Evolutionary conservation across 2,329 filamentous ascomycete genomes (phyloP).

Genomic region (Podosphaera xanthii): DNA sequence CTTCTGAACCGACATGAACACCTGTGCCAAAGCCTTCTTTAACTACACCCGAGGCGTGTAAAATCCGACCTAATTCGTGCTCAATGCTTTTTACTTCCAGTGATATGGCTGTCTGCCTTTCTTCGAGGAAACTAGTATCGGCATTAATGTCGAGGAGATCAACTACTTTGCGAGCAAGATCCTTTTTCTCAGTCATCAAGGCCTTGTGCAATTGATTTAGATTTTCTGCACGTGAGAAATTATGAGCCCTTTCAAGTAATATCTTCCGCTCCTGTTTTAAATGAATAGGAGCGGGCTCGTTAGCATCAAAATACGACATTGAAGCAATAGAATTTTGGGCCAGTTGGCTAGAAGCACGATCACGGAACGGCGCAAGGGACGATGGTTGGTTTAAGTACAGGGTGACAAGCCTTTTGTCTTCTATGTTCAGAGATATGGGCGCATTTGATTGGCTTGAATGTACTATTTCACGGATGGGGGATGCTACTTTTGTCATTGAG

Average conservation of each 20-base stretch:
- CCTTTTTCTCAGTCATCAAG: slow-evolving; percentile 8
- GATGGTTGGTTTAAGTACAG: slow-evolving; percentile 9
- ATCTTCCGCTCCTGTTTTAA: slow-evolving; percentile 10
- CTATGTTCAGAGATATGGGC: slow-evolving; percentile 5
- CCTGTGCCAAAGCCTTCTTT: slow-evolving; percentile 12
- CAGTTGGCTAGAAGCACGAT: slow-evolving; percentile 7
- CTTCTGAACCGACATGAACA: neutral
- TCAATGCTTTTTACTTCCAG: slow-evolving; percentile 10
- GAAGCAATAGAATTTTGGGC: slow-evolving; percentile 7
- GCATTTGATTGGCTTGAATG: slow-evolving; percentile 7
- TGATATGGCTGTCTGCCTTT: slow-evolving; percentile 6
- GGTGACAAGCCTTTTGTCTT: slow-evolving; percentile 12
- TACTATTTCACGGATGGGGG: slow-evolving; percentile 2
- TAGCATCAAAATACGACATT: slow-evolving; percentile 10
- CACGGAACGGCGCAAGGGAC: slow-evolving; percentile 6
- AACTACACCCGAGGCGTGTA: slow-evolving; percentile 13
- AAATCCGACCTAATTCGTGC: slow-evolving; percentile 8
- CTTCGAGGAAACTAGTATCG: slow-evolving; percentile 9
- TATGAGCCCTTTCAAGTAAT: slow-evolving; percentile 10
- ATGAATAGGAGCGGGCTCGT: slow-evolving; percentile 6
- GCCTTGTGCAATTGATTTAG: slow-evolving; percentile 4
- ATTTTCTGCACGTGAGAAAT: slow-evolving; percentile 5
- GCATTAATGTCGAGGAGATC: slow-evolving; percentile 7
- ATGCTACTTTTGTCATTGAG: slow-evolving; percentile 8
- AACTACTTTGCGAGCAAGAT: slow-evolving; percentile 6